Conservation (phyloP, 306 rosid genomes). For the Vicia faba region DNA sequence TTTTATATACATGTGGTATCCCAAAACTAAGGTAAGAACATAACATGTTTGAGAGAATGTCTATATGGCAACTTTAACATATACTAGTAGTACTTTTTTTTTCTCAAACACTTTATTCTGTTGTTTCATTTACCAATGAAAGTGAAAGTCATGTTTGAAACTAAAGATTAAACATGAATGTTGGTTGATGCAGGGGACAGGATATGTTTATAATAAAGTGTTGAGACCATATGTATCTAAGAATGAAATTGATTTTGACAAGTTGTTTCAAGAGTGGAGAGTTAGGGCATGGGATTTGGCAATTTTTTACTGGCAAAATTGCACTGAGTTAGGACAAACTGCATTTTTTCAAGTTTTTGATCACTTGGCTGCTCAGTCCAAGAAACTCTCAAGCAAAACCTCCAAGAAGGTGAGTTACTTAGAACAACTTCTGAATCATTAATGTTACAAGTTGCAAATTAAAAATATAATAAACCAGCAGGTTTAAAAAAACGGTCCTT, state of each 20-base stretch:
- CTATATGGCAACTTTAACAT: slow-evolving; percentile 9
- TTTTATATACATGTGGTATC: slow-evolving; percentile 88
- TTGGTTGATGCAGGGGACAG: slow-evolving; percentile 62
- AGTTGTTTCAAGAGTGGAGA: slow-evolving; percentile 64
- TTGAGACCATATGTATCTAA: slow-evolving; percentile 69
- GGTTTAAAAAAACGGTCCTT: no score
- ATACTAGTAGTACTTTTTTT: neutral
- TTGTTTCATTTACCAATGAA: slow-evolving; percentile 3
- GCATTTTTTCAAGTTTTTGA: slow-evolving; percentile 62
- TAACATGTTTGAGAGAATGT: neutral
- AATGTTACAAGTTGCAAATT: no score
- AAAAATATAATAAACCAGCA: no score
- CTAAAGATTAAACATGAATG: neutral
- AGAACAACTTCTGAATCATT: slow-evolving; percentile 22
- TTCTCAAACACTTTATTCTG: neutral
- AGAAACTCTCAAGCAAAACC: slow-evolving; percentile 40
- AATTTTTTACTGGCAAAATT: slow-evolving; percentile 68
- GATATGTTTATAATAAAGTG: slow-evolving; percentile 57
- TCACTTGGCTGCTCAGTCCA: slow-evolving; percentile 57
- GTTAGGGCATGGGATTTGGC: slow-evolving; percentile 76
- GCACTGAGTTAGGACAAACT: slow-evolving; percentile 64
- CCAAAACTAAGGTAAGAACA: slow-evolving; percentile 72
- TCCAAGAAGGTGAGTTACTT: slow-evolving; percentile 41
- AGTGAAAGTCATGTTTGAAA: slow-evolving; percentile 11
- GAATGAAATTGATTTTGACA: slow-evolving; percentile 71